Evolutionary conservation across 345 rosid species (phyloP).

Genomic region (Ricinus communis): DNA sequence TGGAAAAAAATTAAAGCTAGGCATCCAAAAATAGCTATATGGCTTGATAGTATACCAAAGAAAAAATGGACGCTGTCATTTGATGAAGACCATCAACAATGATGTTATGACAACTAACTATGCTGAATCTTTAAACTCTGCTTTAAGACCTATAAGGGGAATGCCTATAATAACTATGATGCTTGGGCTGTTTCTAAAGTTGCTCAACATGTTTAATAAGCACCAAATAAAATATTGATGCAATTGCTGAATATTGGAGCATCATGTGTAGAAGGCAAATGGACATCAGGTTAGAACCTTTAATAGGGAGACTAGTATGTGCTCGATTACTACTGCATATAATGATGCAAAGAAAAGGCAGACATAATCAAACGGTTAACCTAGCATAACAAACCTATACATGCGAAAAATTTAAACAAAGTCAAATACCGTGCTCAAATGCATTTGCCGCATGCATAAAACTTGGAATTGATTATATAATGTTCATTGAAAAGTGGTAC

Average conservation of each 20-base stretch:
- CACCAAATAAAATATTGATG: neutral
- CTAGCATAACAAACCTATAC: neutral
- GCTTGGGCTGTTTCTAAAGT: neutral
- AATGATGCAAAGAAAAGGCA: neutral
- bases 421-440: neutral
- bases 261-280: neutral
- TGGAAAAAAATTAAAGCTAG: neutral
- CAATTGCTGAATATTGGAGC: no score
- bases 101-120: neutral
- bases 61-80: neutral
- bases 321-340: no score
- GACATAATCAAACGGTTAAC: neutral
- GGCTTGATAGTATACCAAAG: neutral
- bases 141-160: no score
- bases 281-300: no score
- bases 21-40: neutral
- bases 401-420: neutral
- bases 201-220: neutral
- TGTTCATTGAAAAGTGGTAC: no score
- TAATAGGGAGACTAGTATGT: no score
- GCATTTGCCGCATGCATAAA: no score
- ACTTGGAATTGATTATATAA: neutral
- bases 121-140: no score
- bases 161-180: neutral
- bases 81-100: neutral